These are phyloP conservation scores for Dioscorea cayenensis DNA, from an alignment of 116 monocot genomes.

Conservation along the genomic window DNA sequence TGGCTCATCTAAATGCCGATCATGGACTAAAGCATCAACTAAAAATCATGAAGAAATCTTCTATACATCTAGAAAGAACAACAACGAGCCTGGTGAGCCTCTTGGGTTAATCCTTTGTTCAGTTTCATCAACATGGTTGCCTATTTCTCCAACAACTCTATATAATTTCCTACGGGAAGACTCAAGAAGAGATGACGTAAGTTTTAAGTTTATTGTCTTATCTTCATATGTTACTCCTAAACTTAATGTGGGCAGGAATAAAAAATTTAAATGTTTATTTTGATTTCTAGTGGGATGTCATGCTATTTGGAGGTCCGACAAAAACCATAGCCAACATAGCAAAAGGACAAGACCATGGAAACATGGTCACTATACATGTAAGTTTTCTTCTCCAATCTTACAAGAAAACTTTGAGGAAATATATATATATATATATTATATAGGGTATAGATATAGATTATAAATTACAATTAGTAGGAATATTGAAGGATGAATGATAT, in stretches of 20 bases:
- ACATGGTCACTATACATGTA: conserved; percentile 49
- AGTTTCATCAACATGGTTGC: conserved; percentile 45
- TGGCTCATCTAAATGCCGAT: conserved; percentile 17
- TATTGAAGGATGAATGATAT: too few relatives aligned
- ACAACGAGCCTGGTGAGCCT: conserved; percentile 49
- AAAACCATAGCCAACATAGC: conserved; percentile 30
- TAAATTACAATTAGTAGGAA: too few relatives aligned
- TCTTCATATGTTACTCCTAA: too few relatives aligned
- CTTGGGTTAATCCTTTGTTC: conserved; percentile 37
- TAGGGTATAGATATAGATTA: too few relatives aligned
- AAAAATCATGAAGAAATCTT: conserved; percentile 34
- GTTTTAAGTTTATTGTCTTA: background rate
- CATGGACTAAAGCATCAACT: conserved; percentile 39
- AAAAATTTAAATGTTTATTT: background rate
- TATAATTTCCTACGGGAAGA: conserved; percentile 57
- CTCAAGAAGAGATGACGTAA: conserved; percentile 36
- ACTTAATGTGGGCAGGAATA: too few relatives aligned
- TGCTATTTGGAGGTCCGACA: conserved; percentile 17
- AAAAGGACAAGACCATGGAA: conserved; percentile 55
- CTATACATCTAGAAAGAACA: conserved; percentile 38
- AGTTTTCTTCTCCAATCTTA: conserved; percentile 1
- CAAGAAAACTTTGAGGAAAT: too few relatives aligned
- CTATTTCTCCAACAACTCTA: conserved; percentile 23
- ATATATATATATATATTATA: too few relatives aligned
- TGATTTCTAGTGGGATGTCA: conserved; percentile 51